phyloP scores from a whole-genome alignment of 2,329 filamentous ascomycete genomes.

The Colletotrichum costaricense region DNA sequence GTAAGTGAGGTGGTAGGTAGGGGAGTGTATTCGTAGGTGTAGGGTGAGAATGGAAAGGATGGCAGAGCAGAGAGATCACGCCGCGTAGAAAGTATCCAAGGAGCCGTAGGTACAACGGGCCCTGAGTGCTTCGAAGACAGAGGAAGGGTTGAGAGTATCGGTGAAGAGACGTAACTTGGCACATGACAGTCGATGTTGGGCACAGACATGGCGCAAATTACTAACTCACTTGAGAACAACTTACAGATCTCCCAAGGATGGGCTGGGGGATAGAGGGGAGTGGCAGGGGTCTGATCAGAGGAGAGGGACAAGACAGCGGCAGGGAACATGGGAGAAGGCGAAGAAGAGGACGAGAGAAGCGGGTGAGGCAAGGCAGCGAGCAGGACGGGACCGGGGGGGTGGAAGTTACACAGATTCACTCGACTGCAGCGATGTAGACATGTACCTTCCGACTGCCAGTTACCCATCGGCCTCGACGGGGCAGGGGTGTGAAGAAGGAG shows the following conservation, averaged over 20 bases:
- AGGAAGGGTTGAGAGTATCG: conserved; percentile 33
- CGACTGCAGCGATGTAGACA: not conserved
- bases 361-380: not conserved
- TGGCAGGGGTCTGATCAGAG: conserved; percentile 15
- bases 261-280: conserved; percentile 16
- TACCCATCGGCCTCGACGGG: not conserved
- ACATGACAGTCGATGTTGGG: conserved; percentile 35
- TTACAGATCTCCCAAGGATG: conserved; percentile 34
- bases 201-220: conserved; percentile 35
- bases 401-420: not conserved
- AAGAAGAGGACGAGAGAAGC: not conserved
- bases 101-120: conserved; percentile 1
- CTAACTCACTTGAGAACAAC: conserved; percentile 34
- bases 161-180: conserved; percentile 36
- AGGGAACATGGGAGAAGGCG: conserved; percentile 8
- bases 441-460: not conserved
- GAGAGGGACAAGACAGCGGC: conserved; percentile 7
- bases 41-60: not conserved
- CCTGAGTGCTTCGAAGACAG: conserved; percentile 2
- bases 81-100: not conserved
- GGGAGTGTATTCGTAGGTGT: not conserved
- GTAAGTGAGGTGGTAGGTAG: not conserved
- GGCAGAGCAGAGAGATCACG: not conserved
- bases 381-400: not conserved
- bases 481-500: not conserved